A percentile compares a stretch with the other conserved stretches of the same genome.
These are phyloP conservation scores for Tripidium arundinaceum DNA, from an alignment of 202 grass and related monocot species.

Conservation along the genomic window DNA sequence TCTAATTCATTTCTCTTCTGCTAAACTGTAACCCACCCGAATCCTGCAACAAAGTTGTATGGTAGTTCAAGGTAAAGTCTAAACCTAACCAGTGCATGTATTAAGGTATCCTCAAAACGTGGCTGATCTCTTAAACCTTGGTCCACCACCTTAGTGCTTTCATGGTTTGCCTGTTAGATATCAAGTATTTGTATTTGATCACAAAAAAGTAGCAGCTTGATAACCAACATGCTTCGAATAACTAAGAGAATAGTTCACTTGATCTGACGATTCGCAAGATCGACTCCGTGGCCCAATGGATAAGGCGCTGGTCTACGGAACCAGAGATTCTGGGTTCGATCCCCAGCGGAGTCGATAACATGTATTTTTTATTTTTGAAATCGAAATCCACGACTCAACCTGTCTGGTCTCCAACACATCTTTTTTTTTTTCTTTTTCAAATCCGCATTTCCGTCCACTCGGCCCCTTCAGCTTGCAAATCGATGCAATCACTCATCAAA, in stretches of 20 bases:
- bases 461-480: neutral
- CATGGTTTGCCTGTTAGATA: neutral
- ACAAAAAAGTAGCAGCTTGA: too few relatives aligned
- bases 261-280: too few relatives aligned
- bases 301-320: constrained; percentile 96
- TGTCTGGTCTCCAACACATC: too few relatives aligned
- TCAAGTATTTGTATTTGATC: too few relatives aligned
- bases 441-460: neutral
- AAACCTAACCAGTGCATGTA: neutral
- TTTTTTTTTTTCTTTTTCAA: too few relatives aligned
- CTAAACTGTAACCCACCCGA: neutral
- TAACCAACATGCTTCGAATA: too few relatives aligned
- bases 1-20: neutral
- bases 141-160: neutral
- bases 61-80: neutral
- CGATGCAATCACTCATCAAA: neutral
- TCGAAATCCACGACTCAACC: too few relatives aligned
- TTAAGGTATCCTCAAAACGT: neutral
- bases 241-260: too few relatives aligned
- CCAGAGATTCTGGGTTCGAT: constrained; percentile 98
- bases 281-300: constrained; percentile 93
- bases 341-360: constrained; percentile 88
- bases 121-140: neutral
- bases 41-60: neutral
- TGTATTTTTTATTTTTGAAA: too few relatives aligned